Conservation (phyloP, 164 flowering plant genomes). For the Euptelea pleiosperma region DNA sequence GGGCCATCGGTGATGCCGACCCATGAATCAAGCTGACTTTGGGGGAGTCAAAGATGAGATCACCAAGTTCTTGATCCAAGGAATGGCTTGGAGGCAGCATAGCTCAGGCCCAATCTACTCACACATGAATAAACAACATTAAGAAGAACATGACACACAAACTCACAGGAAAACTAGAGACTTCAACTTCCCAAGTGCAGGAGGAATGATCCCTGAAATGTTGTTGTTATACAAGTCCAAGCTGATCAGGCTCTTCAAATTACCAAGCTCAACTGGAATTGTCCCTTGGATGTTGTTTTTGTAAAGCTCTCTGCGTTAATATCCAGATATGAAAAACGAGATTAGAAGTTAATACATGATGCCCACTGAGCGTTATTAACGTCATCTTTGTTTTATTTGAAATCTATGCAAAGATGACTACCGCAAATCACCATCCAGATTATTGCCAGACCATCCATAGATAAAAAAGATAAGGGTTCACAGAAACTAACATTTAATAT, state of each 20-base stretch:
- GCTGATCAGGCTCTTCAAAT: conserved; percentile 78
- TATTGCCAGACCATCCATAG: no score
- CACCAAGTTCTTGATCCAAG: no score
- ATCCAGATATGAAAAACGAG: not conserved
- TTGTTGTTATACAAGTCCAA: conserved; percentile 90
- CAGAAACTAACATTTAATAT: no score
- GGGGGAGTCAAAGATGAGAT: no score
- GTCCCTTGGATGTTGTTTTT: conserved; percentile 82
- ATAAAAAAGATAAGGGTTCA: no score
- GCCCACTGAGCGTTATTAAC: no score
- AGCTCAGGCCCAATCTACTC: not conserved
- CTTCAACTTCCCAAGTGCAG: conserved; percentile 73
- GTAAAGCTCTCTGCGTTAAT: conserved; percentile 71
- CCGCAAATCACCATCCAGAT: no score
- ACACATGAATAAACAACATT: not conserved
- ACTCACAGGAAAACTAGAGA: conserved; percentile 88
- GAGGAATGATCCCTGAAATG: conserved; percentile 72
- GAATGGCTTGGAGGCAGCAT: no score
- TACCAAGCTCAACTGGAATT: conserved; percentile 85
- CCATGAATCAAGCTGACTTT: no score
- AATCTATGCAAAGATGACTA: not conserved
- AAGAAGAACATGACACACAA: not conserved
- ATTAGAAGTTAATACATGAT: conserved; percentile 1
- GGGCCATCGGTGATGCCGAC: not conserved
- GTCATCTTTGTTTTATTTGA: not conserved